Evolutionary conservation across 73 alveolate species (phyloP), one percentile per base, ranked within the genome.

Genomic region (Blepharisma japonicum): DNA sequence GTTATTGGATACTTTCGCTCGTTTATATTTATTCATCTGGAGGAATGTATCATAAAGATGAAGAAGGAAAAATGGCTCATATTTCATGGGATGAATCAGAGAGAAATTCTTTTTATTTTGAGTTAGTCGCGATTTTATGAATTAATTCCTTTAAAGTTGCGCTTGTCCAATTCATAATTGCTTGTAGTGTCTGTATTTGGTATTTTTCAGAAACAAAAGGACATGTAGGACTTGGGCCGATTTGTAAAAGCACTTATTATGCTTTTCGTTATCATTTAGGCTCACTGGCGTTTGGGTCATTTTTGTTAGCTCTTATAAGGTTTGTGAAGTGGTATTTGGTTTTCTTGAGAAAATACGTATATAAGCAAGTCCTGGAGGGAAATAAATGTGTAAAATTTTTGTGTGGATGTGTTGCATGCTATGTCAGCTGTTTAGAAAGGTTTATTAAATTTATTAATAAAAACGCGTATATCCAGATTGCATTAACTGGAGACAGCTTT

Each of bases 401-500:
- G 45, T 51, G 91, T n/a, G 83, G 90, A 53, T 95, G 99, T 79
- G 45, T 81, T 53, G 85, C 91, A 78, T 95, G 99, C 81, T 93
- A 88, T 78, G 84, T 92, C 6, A 87, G 85, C 49, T 94, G 98
- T 83, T 79, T 92, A 81, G 98, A 91, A 7, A 83, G 95, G 81
- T 82, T 86, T 71, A 80, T 95, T 14, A 92, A 94, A 77, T 96
- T 84, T 87, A 79, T 96, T 18, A 92, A 91, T 87, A 89, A 87
- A 49, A 94, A 96, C 81, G 99, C 99, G 23, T 96, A 94, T 84
- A 96, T 90, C 48, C 95, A 96, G 84, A 87, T 92, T n/a, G 97
- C 98, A 42, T 79, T 96, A 50, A 88, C 96, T 51, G 97, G 98
- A 21, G 94, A 94, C 61, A 86, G 86, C 78, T 96, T 94, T 91